Base-by-base conservation (phyloP, 2,329 filamentous ascomycete species). In the Akanthomyces uredinophilus region DNA sequence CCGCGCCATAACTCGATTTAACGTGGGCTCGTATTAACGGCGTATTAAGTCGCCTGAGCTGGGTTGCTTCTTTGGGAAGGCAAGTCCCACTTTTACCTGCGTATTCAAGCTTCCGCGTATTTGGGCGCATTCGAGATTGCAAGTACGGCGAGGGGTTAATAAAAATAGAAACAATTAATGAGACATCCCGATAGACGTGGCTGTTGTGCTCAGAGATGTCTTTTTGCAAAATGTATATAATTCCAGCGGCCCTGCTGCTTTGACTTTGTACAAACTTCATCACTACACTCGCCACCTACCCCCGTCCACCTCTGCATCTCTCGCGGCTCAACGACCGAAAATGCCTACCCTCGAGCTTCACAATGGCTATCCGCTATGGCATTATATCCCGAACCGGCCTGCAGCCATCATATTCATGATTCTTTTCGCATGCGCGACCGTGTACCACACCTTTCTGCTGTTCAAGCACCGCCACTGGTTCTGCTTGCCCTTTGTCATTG, bases 401-500 rank as follows among this genome's bases (percentile, higher is more conserved):
- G 79, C 77, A 0, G 81, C 79, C 2, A 68, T 78, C 20, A 69
- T 79, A 13, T 83, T 83, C 63, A 68, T 72, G 4, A 61, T 77
- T 32, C 66, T 84, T 1, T 84, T 83, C 67, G 59, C 66, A 22
- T 51, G 75, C 10, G 66, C 77, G 13, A 79, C 80, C 1, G 54
- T 70, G 0, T 65, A 70, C 5, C 81, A 85, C 65, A 64, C 66
- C 1, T 79, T 70, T 62, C 74, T 76, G 51, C 69, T 82, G 35
- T 66, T 77, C 39, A 76, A 73, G 35, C 75, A 76, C 27, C 70
- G 75, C 41, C 79, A 76, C 49, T 83, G 79, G 78, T 84, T 80
- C 68, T 81, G 81, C 65, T 72, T 78, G 10, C 74, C 78, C 0
- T 77, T 82, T 63, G 65, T 78, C 11, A 66, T 79, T 18, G 81